Evolutionary conservation across 768 basidiomycete genomes (phyloP).

Genomic region (Auricularia sp.): DNA sequence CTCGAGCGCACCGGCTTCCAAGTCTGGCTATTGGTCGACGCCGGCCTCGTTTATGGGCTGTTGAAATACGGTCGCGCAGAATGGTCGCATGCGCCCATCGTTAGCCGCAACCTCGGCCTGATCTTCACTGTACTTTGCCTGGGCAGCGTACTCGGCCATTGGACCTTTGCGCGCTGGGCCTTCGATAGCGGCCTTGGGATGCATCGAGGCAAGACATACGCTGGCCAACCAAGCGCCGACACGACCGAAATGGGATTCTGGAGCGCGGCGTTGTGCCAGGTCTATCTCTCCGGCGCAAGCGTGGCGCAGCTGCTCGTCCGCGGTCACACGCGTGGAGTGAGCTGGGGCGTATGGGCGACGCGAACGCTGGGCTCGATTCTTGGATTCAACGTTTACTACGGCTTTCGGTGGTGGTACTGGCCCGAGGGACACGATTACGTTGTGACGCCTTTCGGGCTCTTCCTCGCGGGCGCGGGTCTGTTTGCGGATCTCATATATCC

Average conservation of each 20-base stretch:
- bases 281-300: background rate
- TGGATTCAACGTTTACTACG: background rate
- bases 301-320: background rate
- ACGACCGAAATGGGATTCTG: background rate
- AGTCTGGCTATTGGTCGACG: background rate
- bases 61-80: background rate
- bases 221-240: background rate
- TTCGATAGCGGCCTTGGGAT: background rate
- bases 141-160: background rate
- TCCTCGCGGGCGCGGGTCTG: background rate
- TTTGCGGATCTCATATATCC: background rate
- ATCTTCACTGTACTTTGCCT: background rate
- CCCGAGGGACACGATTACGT: background rate
- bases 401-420: background rate
- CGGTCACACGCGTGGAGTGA: background rate
- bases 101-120: background rate
- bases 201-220: background rate
- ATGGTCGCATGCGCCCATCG: background rate
- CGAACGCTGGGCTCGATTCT: background rate
- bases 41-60: background rate
- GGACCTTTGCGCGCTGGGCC: background rate
- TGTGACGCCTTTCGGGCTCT: background rate
- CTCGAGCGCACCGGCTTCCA: background rate
- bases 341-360: background rate
- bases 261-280: background rate